Evolutionary conservation across 495 filamentous ascomycete genomes (phyloP).

Genomic region (Melanomma pulvis-pyrius): DNA sequence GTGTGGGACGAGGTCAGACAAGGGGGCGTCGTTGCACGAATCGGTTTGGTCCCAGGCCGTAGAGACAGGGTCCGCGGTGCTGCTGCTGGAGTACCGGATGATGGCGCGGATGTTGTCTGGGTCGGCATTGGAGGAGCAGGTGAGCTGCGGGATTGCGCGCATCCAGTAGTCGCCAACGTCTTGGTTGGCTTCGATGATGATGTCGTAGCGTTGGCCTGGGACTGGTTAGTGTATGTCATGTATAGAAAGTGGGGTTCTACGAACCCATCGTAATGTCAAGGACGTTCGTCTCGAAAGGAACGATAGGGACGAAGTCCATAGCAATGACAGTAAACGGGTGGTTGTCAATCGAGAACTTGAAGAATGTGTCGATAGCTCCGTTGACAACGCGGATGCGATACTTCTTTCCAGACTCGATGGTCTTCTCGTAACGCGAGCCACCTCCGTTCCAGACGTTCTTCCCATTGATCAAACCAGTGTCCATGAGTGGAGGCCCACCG

Average conservation of each 20-base stretch:
- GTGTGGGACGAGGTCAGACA: conserved; percentile 16
- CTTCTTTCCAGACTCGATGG: conserved; percentile 40
- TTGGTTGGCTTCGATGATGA: conserved; percentile 45
- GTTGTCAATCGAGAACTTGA: conserved; percentile 37
- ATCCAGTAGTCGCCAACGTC: conserved; percentile 45
- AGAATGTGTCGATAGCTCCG: conserved; percentile 33
- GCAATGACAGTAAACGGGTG: conserved; percentile 44
- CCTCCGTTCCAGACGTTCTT: conserved; percentile 33
- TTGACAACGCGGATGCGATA: conserved; percentile 43
- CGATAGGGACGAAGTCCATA: conserved; percentile 45
- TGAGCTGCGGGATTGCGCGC: conserved; percentile 30
- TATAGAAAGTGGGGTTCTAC: too few relatives aligned
- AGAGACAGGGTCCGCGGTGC: conserved; percentile 33
- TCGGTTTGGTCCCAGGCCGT: conserved; percentile 12
- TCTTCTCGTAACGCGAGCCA: conserved; percentile 44
- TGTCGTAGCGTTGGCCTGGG: conserved; percentile 46
- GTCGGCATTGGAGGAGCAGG: conserved; percentile 26
- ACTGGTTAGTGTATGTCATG: too few relatives aligned
- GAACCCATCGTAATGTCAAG: conserved; percentile 40
- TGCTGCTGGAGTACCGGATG: conserved; percentile 39
- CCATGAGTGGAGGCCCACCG: conserved; percentile 38
- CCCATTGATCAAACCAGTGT: conserved; percentile 41
- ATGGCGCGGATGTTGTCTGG: conserved; percentile 38
- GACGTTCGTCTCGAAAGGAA: conserved; percentile 36
- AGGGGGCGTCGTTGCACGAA: conserved; percentile 36